Evolutionary conservation across 768 basidiomycete genomes (phyloP).

Genomic region (Pisolithus tinctorius): DNA sequence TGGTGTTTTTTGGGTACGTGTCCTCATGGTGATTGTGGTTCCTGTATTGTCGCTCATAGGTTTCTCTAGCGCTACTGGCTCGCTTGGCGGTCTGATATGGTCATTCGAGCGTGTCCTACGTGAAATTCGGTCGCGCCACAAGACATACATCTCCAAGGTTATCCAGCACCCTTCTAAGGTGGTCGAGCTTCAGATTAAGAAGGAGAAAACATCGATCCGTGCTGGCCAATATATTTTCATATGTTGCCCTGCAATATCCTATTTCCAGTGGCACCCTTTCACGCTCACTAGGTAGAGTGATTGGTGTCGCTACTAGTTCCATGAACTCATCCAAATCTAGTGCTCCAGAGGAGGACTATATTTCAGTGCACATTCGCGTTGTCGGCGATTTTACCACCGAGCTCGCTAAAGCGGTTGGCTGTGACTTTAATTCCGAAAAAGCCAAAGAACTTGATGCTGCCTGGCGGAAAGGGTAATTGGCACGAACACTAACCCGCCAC

Average conservation of each 20-base stretch:
- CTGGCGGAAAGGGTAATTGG: slow-evolving; percentile 60
- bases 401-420: slow-evolving; percentile 76
- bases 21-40: background rate
- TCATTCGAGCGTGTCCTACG: slow-evolving; percentile 85
- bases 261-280: slow-evolving; percentile 98
- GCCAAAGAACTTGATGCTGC: slow-evolving; percentile 35
- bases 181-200: slow-evolving; percentile 95
- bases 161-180: slow-evolving; percentile 94
- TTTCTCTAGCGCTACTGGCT: slow-evolving; percentile 76
- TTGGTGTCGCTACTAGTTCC: background rate
- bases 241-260: slow-evolving; percentile 84
- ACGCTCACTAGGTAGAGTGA: slow-evolving; percentile 71
- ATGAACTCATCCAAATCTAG: slow-evolving; percentile 28
- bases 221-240: slow-evolving; percentile 95
- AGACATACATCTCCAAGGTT: slow-evolving; percentile 90
- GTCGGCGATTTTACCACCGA: slow-evolving; percentile 90
- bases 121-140: slow-evolving; percentile 85
- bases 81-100: slow-evolving; percentile 79
- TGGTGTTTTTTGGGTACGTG: slow-evolving; percentile 91
- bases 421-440: slow-evolving; percentile 61
- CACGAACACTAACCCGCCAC: slow-evolving; percentile 46
- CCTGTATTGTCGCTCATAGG: slow-evolving; percentile 3
- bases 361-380: slow-evolving; percentile 88
- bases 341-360: slow-evolving; percentile 92
- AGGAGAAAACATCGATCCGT: slow-evolving; percentile 76